Evolutionary conservation across 73 alveolate genomes (phyloP), one percentile per base, ranked within the genome.

Genomic region (Urostyla sp.): DNA sequence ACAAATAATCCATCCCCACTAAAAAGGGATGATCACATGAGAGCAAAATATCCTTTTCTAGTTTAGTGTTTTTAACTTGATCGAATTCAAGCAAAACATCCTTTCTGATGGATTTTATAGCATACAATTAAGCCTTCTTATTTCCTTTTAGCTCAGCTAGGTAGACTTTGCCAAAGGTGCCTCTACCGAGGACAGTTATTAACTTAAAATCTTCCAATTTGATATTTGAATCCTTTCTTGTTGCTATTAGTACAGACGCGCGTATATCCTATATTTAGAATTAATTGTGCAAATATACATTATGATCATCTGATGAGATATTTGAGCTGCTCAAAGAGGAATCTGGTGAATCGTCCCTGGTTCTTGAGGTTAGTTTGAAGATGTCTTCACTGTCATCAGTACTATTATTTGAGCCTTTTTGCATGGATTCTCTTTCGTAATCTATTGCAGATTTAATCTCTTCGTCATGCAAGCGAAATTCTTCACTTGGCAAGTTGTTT

Each of bases 11-110:
- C 89, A 96, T 83, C 13, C 90, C 90, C 28, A 95, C 96, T n/a
- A 96, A 75, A 78, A 94, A 94, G 10, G 98, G 98, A 80, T 94
- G 96, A 7, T 94, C 91, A 34, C 92, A 88, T 52, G 90, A 95
- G 72, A 91, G 90, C 66, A 93, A 53, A 24, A 96, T 93, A n/a
- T 91, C 90, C 78, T 95, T 94, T 79, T 96, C 99, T 0, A 94
- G 79, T 61, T 88, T 91, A 0, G 98, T 91, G 55, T 93, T 94
- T 51, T 90, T 95, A 38, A 96, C 88, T 59, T 96, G 94, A 75
- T 92, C 99, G 34, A 88, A 85, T 49, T 96, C 99, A 0, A 85
- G 16, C 59, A 85, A 57, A 20, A 85, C 89, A 66, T 85, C 93
- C 72, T 91, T 91, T 49, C 95, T 58, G 46, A 91, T 75, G n/a